These are phyloP conservation scores for Leucosporidium creatinivorum DNA, from an alignment of 768 basidiomycete species.

Conservation along the genomic window DNA sequence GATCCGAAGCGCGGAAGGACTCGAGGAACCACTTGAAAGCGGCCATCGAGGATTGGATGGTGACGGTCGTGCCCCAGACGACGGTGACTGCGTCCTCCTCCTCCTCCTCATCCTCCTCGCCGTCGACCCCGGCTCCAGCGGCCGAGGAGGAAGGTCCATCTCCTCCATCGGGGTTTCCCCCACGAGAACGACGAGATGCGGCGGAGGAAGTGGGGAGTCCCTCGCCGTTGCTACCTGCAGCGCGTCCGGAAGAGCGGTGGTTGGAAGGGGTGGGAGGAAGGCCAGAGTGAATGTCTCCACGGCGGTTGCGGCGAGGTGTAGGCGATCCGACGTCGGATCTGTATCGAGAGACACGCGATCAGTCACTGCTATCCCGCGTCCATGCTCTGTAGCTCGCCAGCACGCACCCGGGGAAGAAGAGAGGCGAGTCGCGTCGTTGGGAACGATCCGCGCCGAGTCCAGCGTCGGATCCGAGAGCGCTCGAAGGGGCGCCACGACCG, in stretches of 20 bases:
- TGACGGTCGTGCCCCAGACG: conserved; percentile 97
- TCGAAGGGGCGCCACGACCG: conserved; percentile 1
- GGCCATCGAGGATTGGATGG: conserved; percentile 82
- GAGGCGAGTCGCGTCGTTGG: conserved; percentile 35
- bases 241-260: conserved; percentile 43
- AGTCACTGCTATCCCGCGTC: background rate
- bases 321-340: conserved; percentile 42
- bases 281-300: conserved; percentile 89
- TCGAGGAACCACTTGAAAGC: conserved; percentile 79
- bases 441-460: conserved; percentile 16
- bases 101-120: conserved; percentile 27
- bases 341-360: background rate
- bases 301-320: conserved; percentile 62
- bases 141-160: conserved; percentile 20
- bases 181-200: background rate
- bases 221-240: conserved; percentile 17
- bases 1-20: conserved; percentile 79
- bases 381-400: background rate
- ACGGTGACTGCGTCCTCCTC: conserved; percentile 57
- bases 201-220: conserved; percentile 29
- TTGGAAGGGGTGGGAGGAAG: conserved; percentile 46
- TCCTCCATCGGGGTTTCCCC: conserved; percentile 21
- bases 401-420: conserved; percentile 47
- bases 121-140: conserved; percentile 12
- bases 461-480: conserved; percentile 23